Evolutionary conservation across 164 flowering plant genomes (phyloP).

Genomic region (Magnolia sinica): DNA sequence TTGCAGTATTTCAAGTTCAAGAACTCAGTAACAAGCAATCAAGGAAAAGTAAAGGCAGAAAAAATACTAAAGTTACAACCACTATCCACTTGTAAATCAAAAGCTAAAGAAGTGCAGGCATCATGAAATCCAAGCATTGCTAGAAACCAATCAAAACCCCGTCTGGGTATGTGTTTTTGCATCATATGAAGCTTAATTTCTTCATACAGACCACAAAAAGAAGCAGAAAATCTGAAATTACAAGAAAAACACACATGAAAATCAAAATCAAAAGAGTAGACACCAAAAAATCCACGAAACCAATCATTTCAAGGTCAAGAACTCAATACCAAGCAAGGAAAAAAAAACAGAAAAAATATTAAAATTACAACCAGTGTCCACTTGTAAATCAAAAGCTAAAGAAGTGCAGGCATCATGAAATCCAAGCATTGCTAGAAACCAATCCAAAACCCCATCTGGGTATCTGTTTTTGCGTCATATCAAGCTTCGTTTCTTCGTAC

Average conservation of each 20-base stretch:
- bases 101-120: not conserved
- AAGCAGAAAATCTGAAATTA: not conserved
- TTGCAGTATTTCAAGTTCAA: not conserved
- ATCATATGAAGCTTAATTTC: not conserved
- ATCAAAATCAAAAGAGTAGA: not conserved
- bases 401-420: not conserved
- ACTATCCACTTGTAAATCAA: not conserved
- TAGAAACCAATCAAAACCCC: constrained; percentile 2
- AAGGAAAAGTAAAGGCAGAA: not conserved
- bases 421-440: not conserved
- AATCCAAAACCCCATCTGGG: constrained; percentile 2
- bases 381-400: not conserved
- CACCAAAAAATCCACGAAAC: no score
- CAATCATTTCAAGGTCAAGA: not conserved
- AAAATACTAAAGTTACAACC: not conserved
- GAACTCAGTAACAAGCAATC: not conserved
- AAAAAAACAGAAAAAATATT: not conserved
- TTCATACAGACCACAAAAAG: not conserved
- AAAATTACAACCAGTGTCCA: not conserved
- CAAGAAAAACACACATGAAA: not conserved
- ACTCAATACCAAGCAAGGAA: not conserved
- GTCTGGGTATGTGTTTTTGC: not conserved
- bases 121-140: not conserved
- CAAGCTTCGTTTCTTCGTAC: not conserved
- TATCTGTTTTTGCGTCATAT: not conserved